Conservation (phyloP, 2,329 filamentous ascomycete species). For the Paraconiothyrium brasiliense region DNA sequence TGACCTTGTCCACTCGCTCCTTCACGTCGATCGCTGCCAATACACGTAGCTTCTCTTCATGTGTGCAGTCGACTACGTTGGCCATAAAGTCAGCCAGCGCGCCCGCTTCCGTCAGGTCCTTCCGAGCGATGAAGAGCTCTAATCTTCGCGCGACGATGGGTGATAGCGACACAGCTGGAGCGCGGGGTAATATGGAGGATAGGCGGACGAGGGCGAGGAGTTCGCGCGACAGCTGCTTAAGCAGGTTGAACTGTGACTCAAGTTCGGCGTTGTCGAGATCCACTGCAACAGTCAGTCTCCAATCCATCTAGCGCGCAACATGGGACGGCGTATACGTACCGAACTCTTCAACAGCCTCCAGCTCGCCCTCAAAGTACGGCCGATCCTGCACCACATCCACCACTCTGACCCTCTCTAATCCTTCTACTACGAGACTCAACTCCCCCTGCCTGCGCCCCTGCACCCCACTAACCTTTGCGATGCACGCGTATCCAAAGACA, state of each 20-base stretch:
- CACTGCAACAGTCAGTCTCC: slow-evolving; percentile 30
- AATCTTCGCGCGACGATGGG: slow-evolving; percentile 87
- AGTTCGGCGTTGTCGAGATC: slow-evolving; percentile 61
- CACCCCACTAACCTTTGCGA: slow-evolving; percentile 62
- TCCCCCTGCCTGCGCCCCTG: slow-evolving; percentile 63
- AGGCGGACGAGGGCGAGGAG: slow-evolving; percentile 85
- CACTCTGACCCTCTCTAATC: slow-evolving; percentile 78
- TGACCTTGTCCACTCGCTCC: slow-evolving; percentile 79
- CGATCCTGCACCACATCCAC: slow-evolving; percentile 79
- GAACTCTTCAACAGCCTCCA: slow-evolving; percentile 75
- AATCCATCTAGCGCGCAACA: neutral
- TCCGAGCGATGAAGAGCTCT: slow-evolving; percentile 85
- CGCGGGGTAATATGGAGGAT: slow-evolving; percentile 81
- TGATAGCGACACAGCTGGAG: slow-evolving; percentile 73
- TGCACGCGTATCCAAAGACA: slow-evolving; percentile 82
- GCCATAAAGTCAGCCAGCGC: slow-evolving; percentile 95
- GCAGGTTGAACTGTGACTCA: slow-evolving; percentile 75
- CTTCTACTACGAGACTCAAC: slow-evolving; percentile 86
- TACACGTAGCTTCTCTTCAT: slow-evolving; percentile 90
- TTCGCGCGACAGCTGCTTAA: slow-evolving; percentile 87
- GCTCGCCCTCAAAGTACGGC: slow-evolving; percentile 86
- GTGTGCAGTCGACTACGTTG: slow-evolving; percentile 84
- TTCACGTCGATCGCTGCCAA: slow-evolving; percentile 83
- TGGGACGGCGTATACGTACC: slow-evolving; percentile 55
- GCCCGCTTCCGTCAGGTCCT: slow-evolving; percentile 83